Conservation (phyloP, 225 moss, liverwort and hornwort genomes). For the Pseudoscleropodium purum region DNA sequence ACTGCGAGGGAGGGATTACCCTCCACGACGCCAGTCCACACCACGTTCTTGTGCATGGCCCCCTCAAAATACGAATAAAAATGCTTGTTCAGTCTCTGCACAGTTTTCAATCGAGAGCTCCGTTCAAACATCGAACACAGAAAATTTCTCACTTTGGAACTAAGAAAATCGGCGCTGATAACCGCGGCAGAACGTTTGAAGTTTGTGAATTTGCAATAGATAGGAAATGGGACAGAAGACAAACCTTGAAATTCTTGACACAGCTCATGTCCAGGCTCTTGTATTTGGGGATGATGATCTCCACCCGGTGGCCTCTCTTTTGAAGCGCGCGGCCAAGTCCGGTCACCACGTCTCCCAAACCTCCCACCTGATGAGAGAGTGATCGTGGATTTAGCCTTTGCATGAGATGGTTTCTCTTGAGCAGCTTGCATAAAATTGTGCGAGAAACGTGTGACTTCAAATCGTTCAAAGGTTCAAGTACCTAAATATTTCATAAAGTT, state of each 20-base stretch:
- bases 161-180: not conserved
- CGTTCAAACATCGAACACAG: not conserved
- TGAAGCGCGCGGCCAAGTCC: constrained; percentile 72
- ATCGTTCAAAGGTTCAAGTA: not conserved
- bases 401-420: not conserved
- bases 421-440: not conserved
- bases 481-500: not conserved
- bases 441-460: not conserved
- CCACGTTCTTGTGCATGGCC: constrained; percentile 72
- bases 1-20: constrained; percentile 14
- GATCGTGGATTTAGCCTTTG: not conserved
- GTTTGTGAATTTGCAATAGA: not conserved
- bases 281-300: constrained; percentile 86
- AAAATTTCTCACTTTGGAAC: not conserved
- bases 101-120: not conserved
- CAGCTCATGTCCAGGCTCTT: constrained; percentile 45
- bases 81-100: constrained; percentile 69
- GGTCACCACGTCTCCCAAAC: constrained; percentile 83
- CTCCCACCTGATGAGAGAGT: constrained; percentile 53
- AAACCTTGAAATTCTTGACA: constrained; percentile 63
- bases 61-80: constrained; percentile 81
- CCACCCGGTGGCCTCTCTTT: constrained; percentile 74
- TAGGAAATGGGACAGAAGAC: not conserved
- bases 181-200: not conserved
- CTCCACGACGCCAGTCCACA: constrained; percentile 82